Conservation (phyloP, 1,284 basidiomycete genomes). For the Cryptococcus depauperatus region DNA sequence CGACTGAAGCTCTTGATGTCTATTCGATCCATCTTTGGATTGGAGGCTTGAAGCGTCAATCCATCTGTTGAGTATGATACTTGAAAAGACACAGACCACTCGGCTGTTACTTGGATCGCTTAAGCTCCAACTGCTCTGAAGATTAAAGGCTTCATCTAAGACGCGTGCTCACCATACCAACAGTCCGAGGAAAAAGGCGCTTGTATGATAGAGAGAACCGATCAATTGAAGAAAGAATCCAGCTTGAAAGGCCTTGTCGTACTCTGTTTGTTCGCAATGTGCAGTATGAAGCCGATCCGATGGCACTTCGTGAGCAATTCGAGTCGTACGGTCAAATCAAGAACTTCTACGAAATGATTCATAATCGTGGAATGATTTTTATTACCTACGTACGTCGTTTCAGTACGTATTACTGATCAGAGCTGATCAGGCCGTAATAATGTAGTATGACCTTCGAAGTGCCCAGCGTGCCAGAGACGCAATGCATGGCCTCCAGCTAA, state of each 20-base stretch:
- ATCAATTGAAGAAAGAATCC: slow-evolving; percentile 18
- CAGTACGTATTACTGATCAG: background rate
- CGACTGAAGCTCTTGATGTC: no score
- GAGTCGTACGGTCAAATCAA: slow-evolving; percentile 90
- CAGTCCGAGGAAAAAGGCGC: slow-evolving; percentile 61
- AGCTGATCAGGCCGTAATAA: background rate
- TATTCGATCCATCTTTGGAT: no score
- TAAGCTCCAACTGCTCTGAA: no score
- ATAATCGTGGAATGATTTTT: slow-evolving; percentile 92
- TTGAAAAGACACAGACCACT: no score
- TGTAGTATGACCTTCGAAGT: slow-evolving; percentile 78
- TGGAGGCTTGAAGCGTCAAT: no score
- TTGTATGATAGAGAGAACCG: slow-evolving; percentile 13
- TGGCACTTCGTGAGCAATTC: slow-evolving; percentile 74
- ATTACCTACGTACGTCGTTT: slow-evolving; percentile 78
- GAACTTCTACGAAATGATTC: slow-evolving; percentile 90
- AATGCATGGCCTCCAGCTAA: slow-evolving; percentile 75
- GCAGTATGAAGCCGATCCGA: slow-evolving; percentile 87
- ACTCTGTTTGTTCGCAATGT: slow-evolving; percentile 96
- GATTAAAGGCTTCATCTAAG: background rate
- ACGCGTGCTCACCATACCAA: background rate
- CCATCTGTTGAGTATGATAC: no score
- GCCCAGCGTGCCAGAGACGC: slow-evolving; percentile 82
- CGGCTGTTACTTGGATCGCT: no score
- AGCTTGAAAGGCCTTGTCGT: slow-evolving; percentile 52